These are phyloP conservation scores for Neonectria hederae DNA, from an alignment of 2,329 filamentous ascomycete genomes.

Conservation along the genomic window DNA sequence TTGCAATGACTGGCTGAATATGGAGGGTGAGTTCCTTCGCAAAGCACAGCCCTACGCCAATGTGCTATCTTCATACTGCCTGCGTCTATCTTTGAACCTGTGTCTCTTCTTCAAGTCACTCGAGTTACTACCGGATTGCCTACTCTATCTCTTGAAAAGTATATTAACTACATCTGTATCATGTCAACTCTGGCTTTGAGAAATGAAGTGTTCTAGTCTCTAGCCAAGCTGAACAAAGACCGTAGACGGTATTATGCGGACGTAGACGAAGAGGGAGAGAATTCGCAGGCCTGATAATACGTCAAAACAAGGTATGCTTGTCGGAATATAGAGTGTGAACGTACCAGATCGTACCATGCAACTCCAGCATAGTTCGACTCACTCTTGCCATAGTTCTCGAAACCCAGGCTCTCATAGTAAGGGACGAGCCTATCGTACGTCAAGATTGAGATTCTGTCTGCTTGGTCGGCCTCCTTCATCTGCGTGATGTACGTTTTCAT, in stretches of 20 bases:
- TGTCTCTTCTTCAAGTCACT: not conserved
- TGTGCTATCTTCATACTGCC: no score
- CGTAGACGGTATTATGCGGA: not conserved
- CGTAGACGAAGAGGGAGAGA: not conserved
- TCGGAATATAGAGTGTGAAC: not conserved
- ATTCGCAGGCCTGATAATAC: slow-evolving; percentile 5
- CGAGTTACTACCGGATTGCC: not conserved
- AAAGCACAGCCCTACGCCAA: no score
- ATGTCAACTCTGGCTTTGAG: not conserved
- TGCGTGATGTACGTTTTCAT: slow-evolving; percentile 35
- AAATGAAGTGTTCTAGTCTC: not conserved
- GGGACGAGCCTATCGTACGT: slow-evolving; percentile 44
- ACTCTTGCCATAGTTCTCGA: slow-evolving; percentile 45
- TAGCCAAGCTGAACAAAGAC: not conserved
- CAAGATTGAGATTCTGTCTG: slow-evolving; percentile 43
- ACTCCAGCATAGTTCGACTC: slow-evolving; percentile 43
- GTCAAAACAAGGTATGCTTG: not conserved
- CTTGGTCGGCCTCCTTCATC: slow-evolving; percentile 29
- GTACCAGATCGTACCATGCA: slow-evolving; percentile 45
- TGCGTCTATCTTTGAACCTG: not conserved
- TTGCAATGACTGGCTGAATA: not conserved
- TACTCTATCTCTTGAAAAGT: not conserved
- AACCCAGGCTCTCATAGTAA: slow-evolving; percentile 45
- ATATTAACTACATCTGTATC: not conserved
- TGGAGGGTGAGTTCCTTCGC: not conserved